Conservation (phyloP, 2,329 filamentous ascomycete genomes). For the Stemphylium lycopersici region DNA sequence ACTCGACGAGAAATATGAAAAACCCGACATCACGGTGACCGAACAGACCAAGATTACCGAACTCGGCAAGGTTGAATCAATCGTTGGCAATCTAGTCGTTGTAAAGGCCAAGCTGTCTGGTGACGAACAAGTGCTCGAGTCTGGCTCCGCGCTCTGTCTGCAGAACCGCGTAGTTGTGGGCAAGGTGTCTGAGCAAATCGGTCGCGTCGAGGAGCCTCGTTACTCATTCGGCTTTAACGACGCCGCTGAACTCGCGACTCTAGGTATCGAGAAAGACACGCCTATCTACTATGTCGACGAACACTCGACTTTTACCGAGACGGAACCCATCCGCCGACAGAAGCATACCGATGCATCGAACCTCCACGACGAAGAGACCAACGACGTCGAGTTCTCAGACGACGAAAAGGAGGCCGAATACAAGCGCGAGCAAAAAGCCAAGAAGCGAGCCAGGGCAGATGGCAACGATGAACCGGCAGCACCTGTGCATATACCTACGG, state of each 20-base stretch:
- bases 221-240: constrained; percentile 82
- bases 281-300: constrained; percentile 79
- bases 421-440: constrained; percentile 65
- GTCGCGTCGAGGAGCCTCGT: constrained; percentile 81
- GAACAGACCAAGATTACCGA: constrained; percentile 76
- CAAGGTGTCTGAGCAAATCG: constrained; percentile 82
- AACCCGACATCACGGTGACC: constrained; percentile 79
- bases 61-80: constrained; percentile 75
- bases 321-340: constrained; percentile 74
- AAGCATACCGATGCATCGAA: constrained; percentile 97
- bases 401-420: constrained; percentile 91
- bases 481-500: constrained; percentile 28
- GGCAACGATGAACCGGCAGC: constrained; percentile 31
- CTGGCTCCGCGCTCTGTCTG: constrained; percentile 81
- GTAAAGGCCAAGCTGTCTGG: constrained; percentile 80
- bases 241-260: constrained; percentile 68
- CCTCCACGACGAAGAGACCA: constrained; percentile 89
- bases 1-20: constrained; percentile 56
- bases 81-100: constrained; percentile 79
- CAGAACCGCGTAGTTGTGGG: constrained; percentile 78
- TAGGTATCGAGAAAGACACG: constrained; percentile 71
- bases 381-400: constrained; percentile 94
- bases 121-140: constrained; percentile 83
- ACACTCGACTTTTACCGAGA: constrained; percentile 85
- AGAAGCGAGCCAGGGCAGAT: constrained; percentile 54